Evolutionary conservation across 192 early-diverging fungal species (phyloP).

Genomic region (Neocallimastix lanati): DNA sequence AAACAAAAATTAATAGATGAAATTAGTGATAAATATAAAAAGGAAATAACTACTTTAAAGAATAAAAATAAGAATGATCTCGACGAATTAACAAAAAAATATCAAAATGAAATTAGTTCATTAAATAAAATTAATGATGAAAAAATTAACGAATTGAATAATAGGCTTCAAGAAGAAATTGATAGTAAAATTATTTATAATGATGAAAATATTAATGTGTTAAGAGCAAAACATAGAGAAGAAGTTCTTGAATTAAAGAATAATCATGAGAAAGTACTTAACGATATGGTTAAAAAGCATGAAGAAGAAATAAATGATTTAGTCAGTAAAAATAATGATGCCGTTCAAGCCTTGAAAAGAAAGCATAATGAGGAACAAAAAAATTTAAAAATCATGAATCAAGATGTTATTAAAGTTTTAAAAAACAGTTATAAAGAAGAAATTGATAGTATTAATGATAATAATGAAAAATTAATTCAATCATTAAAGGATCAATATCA

Average conservation of each 20-base stretch:
- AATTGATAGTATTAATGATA: neutral
- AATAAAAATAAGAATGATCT: neutral
- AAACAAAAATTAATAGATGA: neutral
- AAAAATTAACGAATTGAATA: neutral
- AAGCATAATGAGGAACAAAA: neutral
- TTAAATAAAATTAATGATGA: neutral
- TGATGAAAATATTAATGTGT: neutral
- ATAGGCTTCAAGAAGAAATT: neutral
- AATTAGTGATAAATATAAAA: neutral
- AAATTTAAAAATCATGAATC: neutral
- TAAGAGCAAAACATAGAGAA: neutral
- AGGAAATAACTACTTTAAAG: neutral
- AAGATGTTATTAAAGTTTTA: neutral
- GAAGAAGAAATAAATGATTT: neutral
- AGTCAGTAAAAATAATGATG: neutral
- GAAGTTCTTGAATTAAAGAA: neutral
- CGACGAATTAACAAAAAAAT: neutral
- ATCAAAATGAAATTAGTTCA: neutral
- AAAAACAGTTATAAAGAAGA: neutral
- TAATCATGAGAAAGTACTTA: neutral
- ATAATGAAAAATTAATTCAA: neutral
- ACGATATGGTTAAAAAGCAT: neutral
- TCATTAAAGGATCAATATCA: neutral
- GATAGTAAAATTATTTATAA: neutral
- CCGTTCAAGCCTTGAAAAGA: neutral